These are phyloP conservation scores for Aspergillus sp. DNA, from an alignment of 2,329 filamentous ascomycete genomes.

Conservation along the genomic window DNA sequence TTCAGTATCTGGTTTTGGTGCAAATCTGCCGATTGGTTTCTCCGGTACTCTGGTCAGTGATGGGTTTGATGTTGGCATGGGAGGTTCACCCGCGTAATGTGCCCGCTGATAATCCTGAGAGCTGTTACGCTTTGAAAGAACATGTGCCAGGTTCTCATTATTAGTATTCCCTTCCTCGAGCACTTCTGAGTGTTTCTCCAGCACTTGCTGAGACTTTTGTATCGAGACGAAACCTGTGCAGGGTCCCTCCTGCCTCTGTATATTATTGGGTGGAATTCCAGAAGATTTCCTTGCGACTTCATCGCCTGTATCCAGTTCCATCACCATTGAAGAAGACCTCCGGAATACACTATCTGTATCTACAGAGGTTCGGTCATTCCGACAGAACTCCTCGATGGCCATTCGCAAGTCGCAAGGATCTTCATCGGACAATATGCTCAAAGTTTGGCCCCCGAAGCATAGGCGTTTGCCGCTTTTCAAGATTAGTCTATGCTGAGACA, in stretches of 20 bases:
- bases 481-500: constrained; percentile 5
- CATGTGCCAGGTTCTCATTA: not conserved
- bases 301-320: constrained; percentile 17
- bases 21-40: not conserved
- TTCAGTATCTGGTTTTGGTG: not conserved
- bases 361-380: not conserved
- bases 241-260: not conserved
- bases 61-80: not conserved
- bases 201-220: not conserved
- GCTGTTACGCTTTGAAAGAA: too few species aligned
- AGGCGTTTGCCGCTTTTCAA: constrained; percentile 13
- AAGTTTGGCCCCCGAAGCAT: not conserved
- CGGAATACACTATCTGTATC: not conserved
- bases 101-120: not conserved
- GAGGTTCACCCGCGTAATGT: not conserved
- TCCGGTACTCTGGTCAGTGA: not conserved
- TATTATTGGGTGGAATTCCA: not conserved
- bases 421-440: constrained; percentile 13
- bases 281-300: constrained; percentile 12
- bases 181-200: not conserved
- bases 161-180: not conserved
- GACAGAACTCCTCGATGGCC: constrained; percentile 2
- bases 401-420: constrained; percentile 14
- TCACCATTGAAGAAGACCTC: constrained; percentile 18
- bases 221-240: not conserved